A percentile compares a stretch with the other conserved stretches of the same genome.
Evolutionary conservation across 495 filamentous ascomycete species (phyloP).

Genomic region (Neurospora sp.): DNA sequence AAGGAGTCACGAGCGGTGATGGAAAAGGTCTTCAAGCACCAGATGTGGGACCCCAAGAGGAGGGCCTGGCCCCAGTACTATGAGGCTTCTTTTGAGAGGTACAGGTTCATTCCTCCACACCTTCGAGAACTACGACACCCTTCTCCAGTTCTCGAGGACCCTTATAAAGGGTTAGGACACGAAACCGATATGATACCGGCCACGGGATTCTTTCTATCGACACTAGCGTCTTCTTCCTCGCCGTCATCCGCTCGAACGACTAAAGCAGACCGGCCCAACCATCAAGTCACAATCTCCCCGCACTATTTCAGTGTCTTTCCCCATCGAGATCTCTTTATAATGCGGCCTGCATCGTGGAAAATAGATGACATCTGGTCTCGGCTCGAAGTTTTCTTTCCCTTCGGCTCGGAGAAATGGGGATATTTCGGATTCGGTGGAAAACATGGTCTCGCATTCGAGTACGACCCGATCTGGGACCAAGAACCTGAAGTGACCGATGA

Average conservation of each 20-base stretch:
- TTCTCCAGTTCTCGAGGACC: not conserved
- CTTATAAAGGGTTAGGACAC: not conserved
- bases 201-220: not conserved
- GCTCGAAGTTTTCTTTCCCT: not conserved
- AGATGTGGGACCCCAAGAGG: not conserved
- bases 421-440: not conserved
- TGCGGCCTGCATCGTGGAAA: not conserved
- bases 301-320: not conserved
- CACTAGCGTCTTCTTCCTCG: not conserved
- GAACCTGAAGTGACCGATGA: no score
- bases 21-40: not conserved
- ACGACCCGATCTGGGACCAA: not conserved
- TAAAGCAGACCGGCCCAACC: not conserved
- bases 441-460: not conserved
- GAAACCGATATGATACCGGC: not conserved
- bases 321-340: not conserved
- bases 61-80: not conserved
- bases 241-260: not conserved
- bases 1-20: not conserved
- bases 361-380: not conserved
- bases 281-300: not conserved
- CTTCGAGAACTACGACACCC: not conserved
- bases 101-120: not conserved
- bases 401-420: not conserved
- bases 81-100: not conserved